These are phyloP conservation scores for Suillus ampliporus DNA, from an alignment of 768 basidiomycete genomes.

Conservation along the genomic window DNA sequence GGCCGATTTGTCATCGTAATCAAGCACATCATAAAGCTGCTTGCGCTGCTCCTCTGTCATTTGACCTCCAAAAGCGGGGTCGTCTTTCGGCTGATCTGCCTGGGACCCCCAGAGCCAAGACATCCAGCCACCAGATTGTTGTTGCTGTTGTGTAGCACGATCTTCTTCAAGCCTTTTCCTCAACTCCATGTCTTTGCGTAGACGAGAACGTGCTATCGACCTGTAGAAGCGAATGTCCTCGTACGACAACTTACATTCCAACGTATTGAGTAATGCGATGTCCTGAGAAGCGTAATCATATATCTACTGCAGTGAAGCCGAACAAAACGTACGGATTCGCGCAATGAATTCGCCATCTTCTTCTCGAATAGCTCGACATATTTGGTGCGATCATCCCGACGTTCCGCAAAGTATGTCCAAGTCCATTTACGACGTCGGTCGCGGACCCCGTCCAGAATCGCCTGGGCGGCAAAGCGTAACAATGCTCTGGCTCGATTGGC, in stretches of 20 bases:
- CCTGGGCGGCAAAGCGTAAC: slow-evolving; percentile 76
- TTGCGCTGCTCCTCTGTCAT: slow-evolving; percentile 92
- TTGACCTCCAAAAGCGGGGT: slow-evolving; percentile 61
- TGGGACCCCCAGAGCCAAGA: slow-evolving; percentile 83
- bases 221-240: slow-evolving; percentile 98
- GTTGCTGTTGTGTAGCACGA: slow-evolving; percentile 57
- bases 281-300: slow-evolving; percentile 47
- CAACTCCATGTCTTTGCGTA: slow-evolving; percentile 83
- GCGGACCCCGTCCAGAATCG: slow-evolving; percentile 82
- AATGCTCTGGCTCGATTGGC: slow-evolving; percentile 69
- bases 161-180: slow-evolving; percentile 71
- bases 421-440: slow-evolving; percentile 88
- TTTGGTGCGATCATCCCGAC: slow-evolving; percentile 83
- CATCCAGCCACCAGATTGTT: slow-evolving; percentile 60
- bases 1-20: slow-evolving; percentile 88
- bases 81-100: slow-evolving; percentile 46
- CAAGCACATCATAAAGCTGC: slow-evolving; percentile 87
- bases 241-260: slow-evolving; percentile 87
- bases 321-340: slow-evolving; percentile 55
- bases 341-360: slow-evolving; percentile 60
- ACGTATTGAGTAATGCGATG: slow-evolving; percentile 52
- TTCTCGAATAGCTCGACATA: slow-evolving; percentile 89
- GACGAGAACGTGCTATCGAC: slow-evolving; percentile 87
- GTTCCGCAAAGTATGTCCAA: slow-evolving; percentile 88
- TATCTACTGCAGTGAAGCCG: not conserved